Conservation (phyloP, 148 eudicot species). For the Vaccinium myrtillus region DNA sequence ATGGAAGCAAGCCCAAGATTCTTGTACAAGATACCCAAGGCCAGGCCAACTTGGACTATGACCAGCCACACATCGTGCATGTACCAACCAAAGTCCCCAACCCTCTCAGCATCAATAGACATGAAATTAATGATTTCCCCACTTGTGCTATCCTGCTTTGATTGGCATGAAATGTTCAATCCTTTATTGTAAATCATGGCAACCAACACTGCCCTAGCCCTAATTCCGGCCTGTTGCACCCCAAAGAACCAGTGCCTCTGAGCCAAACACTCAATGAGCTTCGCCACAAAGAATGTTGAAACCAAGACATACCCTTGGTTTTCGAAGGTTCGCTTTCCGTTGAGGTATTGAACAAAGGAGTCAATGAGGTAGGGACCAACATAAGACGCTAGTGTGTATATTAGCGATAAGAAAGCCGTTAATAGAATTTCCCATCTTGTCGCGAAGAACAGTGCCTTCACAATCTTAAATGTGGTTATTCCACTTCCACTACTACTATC, state of each 20-base stretch:
- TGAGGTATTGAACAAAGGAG: constrained; percentile 54
- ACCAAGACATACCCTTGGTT: constrained; percentile 43
- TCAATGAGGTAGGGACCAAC: constrained; percentile 56
- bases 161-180: constrained; percentile 46
- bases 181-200: constrained; percentile 53
- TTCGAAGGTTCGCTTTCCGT: constrained; percentile 32
- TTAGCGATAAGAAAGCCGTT: constrained; percentile 35
- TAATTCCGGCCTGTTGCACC: constrained; percentile 42
- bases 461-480: constrained; percentile 42
- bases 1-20: constrained; percentile 53
- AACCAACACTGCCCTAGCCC: constrained; percentile 44
- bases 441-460: constrained; percentile 38
- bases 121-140: constrained; percentile 62
- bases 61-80: constrained; percentile 61
- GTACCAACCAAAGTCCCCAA: constrained; percentile 47
- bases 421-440: constrained; percentile 38
- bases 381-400: constrained; percentile 40
- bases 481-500: constrained; percentile 23
- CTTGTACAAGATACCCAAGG: constrained; percentile 42
- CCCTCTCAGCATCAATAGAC: constrained; percentile 56
- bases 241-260: constrained; percentile 51
- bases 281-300: constrained; percentile 40
- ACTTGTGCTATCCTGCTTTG: constrained; percentile 52
- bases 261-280: constrained; percentile 47
- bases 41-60: constrained; percentile 41